phyloP scores from a whole-genome alignment of 441 rosid species.

The Manihot esculenta region DNA sequence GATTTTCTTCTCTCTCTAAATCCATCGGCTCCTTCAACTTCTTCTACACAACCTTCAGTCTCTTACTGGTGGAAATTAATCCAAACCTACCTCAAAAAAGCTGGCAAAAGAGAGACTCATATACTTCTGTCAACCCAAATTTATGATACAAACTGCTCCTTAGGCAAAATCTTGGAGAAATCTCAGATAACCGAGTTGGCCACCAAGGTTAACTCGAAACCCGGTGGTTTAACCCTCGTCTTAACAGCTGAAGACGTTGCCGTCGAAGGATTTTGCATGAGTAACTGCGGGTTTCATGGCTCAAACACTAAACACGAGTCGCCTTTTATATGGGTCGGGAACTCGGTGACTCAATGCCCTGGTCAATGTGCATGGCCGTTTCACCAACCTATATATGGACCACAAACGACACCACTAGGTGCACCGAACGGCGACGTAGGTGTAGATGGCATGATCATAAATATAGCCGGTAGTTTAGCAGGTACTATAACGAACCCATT shows the following conservation, averaged over 20 bases:
- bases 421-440: slow-evolving; percentile 43
- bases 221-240: slow-evolving; percentile 27
- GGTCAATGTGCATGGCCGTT: slow-evolving; percentile 47
- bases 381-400: slow-evolving; percentile 43
- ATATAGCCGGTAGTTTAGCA: slow-evolving; percentile 33
- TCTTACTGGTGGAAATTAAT: slow-evolving; percentile 34
- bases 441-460: slow-evolving; percentile 37
- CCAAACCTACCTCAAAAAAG: slow-evolving; percentile 32
- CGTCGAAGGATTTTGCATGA: slow-evolving; percentile 41
- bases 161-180: slow-evolving; percentile 31
- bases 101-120: slow-evolving; percentile 25
- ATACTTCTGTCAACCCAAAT: slow-evolving; percentile 20
- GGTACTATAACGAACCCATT: slow-evolving; percentile 42
- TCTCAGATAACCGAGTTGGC: slow-evolving; percentile 26
- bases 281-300: slow-evolving; percentile 40
- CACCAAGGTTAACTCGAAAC: slow-evolving; percentile 8
- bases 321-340: slow-evolving; percentile 37
- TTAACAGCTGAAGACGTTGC: slow-evolving; percentile 37
- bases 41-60: slow-evolving; percentile 20
- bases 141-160: slow-evolving; percentile 28
- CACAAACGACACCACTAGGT: slow-evolving; percentile 30
- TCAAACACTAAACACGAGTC: slow-evolving; percentile 8
- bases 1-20: slow-evolving; percentile 38
- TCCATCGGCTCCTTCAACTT: not conserved
- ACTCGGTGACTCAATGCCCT: slow-evolving; percentile 40